Evolutionary conservation across 2,329 filamentous ascomycete species (phyloP).

Genomic region (Penicillium crustosum): DNA sequence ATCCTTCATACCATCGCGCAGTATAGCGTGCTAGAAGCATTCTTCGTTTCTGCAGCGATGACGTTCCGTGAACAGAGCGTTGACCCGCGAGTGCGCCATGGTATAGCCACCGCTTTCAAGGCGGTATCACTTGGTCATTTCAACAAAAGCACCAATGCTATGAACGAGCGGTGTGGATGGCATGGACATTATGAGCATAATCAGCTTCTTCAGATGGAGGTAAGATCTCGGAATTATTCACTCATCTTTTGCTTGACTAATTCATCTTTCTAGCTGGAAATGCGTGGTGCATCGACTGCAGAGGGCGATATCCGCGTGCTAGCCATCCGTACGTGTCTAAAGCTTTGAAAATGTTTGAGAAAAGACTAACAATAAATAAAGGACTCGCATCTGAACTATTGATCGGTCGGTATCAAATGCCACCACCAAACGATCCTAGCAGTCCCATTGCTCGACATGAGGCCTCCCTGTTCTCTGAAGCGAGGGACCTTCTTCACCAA

Average conservation of each 20-base stretch:
- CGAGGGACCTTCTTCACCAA: neutral
- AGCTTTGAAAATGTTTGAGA: neutral
- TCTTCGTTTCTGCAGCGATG: conserved; percentile 23
- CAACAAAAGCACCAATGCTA: conserved; percentile 6
- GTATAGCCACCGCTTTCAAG: conserved; percentile 13
- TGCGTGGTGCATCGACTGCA: conserved; percentile 9
- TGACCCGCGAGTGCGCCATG: conserved; percentile 16
- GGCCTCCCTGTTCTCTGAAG: neutral
- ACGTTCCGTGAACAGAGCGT: conserved; percentile 32
- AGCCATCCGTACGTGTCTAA: conserved; percentile 19
- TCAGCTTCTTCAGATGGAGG: conserved; percentile 11
- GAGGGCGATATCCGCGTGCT: conserved; percentile 23
- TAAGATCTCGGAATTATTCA: neutral
- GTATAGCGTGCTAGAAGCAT: neutral
- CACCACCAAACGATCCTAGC: conserved; percentile 10
- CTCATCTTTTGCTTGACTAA: neutral
- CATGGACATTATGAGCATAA: conserved; percentile 13
- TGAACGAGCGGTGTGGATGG: conserved; percentile 16
- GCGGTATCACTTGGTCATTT: conserved; percentile 11
- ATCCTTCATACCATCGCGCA: neutral
- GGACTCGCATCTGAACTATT: conserved; percentile 30
- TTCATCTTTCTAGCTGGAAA: conserved; percentile 1
- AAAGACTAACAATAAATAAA: neutral
- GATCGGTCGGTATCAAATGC: conserved; percentile 25
- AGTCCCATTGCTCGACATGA: conserved; percentile 16